These are phyloP conservation scores for Penicillium brasilianum DNA, from an alignment of 2,329 filamentous ascomycete genomes.

Conservation along the genomic window DNA sequence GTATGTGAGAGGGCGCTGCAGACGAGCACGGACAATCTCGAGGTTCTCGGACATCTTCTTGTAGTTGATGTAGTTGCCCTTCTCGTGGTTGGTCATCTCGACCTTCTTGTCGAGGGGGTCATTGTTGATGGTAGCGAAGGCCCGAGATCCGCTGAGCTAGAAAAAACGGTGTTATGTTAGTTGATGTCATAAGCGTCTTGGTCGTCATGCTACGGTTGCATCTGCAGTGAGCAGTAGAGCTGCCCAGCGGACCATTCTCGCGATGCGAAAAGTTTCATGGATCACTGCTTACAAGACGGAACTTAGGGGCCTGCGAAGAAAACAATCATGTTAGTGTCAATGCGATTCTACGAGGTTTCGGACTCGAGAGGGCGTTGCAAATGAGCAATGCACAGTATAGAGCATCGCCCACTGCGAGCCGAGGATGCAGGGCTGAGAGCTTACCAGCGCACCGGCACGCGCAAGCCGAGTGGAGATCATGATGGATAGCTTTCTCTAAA, in stretches of 20 bases:
- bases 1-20: slow-evolving; percentile 92
- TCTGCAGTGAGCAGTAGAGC: background rate
- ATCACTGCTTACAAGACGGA: slow-evolving; percentile 50
- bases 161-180: slow-evolving; percentile 44
- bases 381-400: slow-evolving; percentile 12
- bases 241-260: slow-evolving; percentile 7
- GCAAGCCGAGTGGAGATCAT: slow-evolving; percentile 56
- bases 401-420: slow-evolving; percentile 15
- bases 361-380: background rate
- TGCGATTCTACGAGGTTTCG: slow-evolving; percentile 4
- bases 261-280: background rate
- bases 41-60: slow-evolving; percentile 99
- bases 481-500: slow-evolving; percentile 47
- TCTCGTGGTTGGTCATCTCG: slow-evolving; percentile 96
- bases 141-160: slow-evolving; percentile 67
- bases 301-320: slow-evolving; percentile 48
- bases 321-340: slow-evolving; percentile 30
- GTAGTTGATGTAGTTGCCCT: slow-evolving; percentile 98
- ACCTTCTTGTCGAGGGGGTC: slow-evolving; percentile 92
- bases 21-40: slow-evolving; percentile 80
- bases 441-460: slow-evolving; percentile 55
- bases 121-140: slow-evolving; percentile 84
- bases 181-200: slow-evolving; percentile 18
- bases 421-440: slow-evolving; percentile 31
- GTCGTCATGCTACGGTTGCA: slow-evolving; percentile 2